Conservation (phyloP, 1,284 basidiomycete species). For the Pseudozyma tsukubaensis region DNA sequence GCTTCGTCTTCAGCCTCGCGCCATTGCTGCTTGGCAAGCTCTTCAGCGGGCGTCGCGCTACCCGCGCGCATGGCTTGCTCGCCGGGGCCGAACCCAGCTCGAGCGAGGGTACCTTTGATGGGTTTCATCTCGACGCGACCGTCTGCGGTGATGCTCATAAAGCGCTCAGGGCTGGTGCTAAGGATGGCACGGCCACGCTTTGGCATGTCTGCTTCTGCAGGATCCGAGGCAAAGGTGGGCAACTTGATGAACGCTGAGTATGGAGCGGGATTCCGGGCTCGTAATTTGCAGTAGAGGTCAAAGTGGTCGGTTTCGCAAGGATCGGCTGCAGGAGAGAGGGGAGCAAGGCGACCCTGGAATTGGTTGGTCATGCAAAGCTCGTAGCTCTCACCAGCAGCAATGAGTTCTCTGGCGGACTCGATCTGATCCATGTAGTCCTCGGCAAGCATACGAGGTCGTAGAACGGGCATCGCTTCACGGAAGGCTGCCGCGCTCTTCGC, state of each 20-base stretch:
- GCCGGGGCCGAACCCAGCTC: conserved; percentile 62
- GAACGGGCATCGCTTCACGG: conserved; percentile 34
- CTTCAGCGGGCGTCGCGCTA: conserved; percentile 20
- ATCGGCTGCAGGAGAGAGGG: conserved; percentile 14
- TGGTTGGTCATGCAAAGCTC: conserved; percentile 92
- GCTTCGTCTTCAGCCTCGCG: conserved; percentile 67
- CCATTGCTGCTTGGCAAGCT: conserved; percentile 40
- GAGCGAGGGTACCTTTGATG: conserved; percentile 82
- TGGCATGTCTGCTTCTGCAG: background rate
- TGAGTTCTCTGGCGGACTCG: conserved; percentile 78
- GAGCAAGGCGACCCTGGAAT: conserved; percentile 68
- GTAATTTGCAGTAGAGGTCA: conserved; percentile 58
- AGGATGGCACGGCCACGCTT: conserved; percentile 74
- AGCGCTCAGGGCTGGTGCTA: conserved; percentile 88
- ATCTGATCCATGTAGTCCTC: conserved; percentile 79
- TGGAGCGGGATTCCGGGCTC: conserved; percentile 86
- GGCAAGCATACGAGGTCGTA: conserved; percentile 46
- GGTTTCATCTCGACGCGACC: conserved; percentile 85
- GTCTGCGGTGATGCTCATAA: conserved; percentile 82
- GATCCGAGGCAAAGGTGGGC: conserved; percentile 72
- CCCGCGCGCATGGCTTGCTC: conserved; percentile 48
- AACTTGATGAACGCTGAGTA: conserved; percentile 84
- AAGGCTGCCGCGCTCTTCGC: conserved; percentile 29
- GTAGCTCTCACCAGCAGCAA: conserved; percentile 91
- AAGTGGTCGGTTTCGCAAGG: conserved; percentile 49